These are phyloP conservation scores for Trichoderma semiorbis DNA, from an alignment of 2,329 filamentous ascomycete genomes.

Conservation along the genomic window DNA sequence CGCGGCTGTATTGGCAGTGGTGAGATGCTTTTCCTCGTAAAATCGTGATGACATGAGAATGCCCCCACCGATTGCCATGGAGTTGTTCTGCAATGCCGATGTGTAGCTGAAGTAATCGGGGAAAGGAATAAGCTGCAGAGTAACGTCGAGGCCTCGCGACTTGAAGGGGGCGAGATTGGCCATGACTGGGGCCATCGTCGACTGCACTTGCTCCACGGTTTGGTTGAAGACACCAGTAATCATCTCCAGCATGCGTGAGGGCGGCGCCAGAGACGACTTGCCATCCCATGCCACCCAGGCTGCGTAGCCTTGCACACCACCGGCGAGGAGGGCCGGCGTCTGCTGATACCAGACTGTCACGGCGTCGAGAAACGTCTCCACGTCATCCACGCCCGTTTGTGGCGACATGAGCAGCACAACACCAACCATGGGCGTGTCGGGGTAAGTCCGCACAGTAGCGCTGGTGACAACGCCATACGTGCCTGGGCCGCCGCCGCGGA, in stretches of 20 bases:
- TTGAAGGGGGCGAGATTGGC: background rate
- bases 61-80: background rate
- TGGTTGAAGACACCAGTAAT: background rate
- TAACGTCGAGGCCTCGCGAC: background rate
- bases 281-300: background rate
- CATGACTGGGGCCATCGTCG: background rate
- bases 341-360: background rate
- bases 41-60: background rate
- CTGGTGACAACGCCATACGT: conserved; percentile 32
- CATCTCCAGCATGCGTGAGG: background rate
- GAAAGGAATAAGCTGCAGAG: background rate
- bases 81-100: background rate
- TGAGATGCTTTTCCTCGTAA: background rate
- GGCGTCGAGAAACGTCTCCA: background rate
- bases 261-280: background rate
- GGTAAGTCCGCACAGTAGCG: conserved; percentile 34
- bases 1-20: too few species aligned
- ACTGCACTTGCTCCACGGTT: background rate
- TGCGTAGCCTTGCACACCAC: background rate
- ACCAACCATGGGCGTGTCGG: background rate
- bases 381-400: background rate
- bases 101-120: background rate
- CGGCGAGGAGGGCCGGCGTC: background rate
- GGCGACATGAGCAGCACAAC: background rate
- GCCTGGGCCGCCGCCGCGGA: conserved; percentile 36